A percentile compares a stretch with the other conserved stretches of the same genome.
Evolutionary conservation across 495 filamentous ascomycete genomes (phyloP).

Genomic region (Pyrenopolyporus hunteri): DNA sequence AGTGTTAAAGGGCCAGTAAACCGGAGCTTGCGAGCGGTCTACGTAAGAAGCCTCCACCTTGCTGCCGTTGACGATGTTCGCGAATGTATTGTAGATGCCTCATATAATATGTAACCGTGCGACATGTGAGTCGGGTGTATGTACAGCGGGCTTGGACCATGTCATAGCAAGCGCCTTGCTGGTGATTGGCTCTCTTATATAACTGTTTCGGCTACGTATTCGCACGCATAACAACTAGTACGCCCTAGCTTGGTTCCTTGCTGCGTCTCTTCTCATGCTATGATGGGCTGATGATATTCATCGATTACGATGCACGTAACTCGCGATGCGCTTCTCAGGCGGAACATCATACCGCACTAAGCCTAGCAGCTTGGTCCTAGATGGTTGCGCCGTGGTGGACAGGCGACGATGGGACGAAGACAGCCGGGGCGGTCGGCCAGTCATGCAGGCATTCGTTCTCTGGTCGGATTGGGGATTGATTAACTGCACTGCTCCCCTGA

Average conservation of each 20-base stretch:
- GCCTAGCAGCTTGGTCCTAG: neutral
- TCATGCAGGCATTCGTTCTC: conserved; percentile 24
- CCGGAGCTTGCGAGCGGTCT: conserved; percentile 8
- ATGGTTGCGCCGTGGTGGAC: neutral
- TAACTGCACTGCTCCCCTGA: conserved; percentile 28
- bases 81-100: conserved; percentile 8
- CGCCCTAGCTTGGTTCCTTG: conserved; percentile 5
- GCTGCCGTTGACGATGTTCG: conserved; percentile 13
- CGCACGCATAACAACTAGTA: conserved; percentile 25
- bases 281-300: conserved; percentile 7
- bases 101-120: conserved; percentile 1
- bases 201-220: conserved; percentile 15
- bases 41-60: conserved; percentile 22
- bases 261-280: conserved; percentile 1
- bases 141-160: conserved; percentile 20
- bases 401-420: conserved; percentile 10
- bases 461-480: conserved; percentile 22
- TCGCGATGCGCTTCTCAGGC: conserved; percentile 9
- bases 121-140: too few relatives aligned
- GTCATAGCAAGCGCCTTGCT: conserved; percentile 3
- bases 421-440: conserved; percentile 16
- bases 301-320: conserved; percentile 33
- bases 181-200: conserved; percentile 23
- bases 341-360: conserved; percentile 5
- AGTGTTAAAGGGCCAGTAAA: neutral